Conservation (phyloP, 495 filamentous ascomycete genomes). For the Penicillium manginii region DNA sequence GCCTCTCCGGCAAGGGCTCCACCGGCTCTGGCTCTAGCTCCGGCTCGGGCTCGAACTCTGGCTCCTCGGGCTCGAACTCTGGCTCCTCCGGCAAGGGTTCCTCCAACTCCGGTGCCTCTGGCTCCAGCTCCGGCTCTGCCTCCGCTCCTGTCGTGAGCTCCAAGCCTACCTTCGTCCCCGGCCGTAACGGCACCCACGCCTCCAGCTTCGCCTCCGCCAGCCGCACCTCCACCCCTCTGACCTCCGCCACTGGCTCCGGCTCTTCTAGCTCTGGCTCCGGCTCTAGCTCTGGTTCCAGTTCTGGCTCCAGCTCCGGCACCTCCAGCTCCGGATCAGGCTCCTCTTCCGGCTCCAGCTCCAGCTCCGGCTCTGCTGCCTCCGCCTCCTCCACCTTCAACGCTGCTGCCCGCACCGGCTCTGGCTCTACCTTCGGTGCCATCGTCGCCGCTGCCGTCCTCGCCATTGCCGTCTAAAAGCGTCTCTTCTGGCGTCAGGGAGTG, state of each 20-base stretch:
- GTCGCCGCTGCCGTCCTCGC: conserved; percentile 31
- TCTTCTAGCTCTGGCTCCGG: conserved; percentile 27
- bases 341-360: conserved; percentile 17
- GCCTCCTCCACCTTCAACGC: conserved; percentile 32
- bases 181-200: conserved; percentile 2
- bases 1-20: conserved; percentile 5
- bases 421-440: conserved; percentile 9
- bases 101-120: conserved; percentile 13
- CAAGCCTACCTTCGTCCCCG: conserved; percentile 13
- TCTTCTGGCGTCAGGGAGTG: conserved; percentile 23
- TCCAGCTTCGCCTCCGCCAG: conserved; percentile 3
- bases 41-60: conserved; percentile 9
- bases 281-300: conserved; percentile 21
- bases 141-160: conserved; percentile 9
- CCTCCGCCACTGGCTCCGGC: conserved; percentile 27
- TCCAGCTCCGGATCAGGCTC: conserved; percentile 14
- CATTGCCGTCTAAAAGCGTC: conserved; percentile 35
- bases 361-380: conserved; percentile 3
- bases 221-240: conserved; percentile 11
- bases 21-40: conserved; percentile 9
- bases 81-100: conserved; percentile 5
- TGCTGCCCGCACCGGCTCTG: conserved; percentile 25
- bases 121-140: conserved; percentile 16
- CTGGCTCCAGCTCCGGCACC: conserved; percentile 23
- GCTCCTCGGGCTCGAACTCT: conserved; percentile 22